Conservation (phyloP, 2,329 filamentous ascomycete species). For the Botrytis fabae region DNA sequence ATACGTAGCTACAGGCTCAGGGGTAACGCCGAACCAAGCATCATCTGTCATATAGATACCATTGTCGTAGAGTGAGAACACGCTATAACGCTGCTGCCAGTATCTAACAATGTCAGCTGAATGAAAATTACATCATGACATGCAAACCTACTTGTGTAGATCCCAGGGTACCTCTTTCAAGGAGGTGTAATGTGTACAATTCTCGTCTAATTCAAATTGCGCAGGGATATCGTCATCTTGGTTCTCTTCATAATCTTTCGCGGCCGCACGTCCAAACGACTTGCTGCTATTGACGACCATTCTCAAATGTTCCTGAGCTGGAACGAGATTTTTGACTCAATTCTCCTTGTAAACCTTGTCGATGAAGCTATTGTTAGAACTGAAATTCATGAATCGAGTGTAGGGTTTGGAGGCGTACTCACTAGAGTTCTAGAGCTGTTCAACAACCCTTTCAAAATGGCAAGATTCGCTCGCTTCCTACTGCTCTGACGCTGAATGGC, state of each 20-base stretch:
- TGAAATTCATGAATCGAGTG: neutral
- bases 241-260: neutral
- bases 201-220: constrained; percentile 52
- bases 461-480: neutral
- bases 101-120: constrained; percentile 58
- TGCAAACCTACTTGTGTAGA: constrained; percentile 70
- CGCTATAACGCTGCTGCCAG: constrained; percentile 82
- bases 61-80: constrained; percentile 85
- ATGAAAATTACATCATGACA: neutral
- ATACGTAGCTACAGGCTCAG: constrained; percentile 84
- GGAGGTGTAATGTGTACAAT: constrained; percentile 74
- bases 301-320: neutral
- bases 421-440: neutral
- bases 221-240: neutral
- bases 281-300: constrained; percentile 13
- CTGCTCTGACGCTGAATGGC: neutral
- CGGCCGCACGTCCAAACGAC: neutral
- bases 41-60: constrained; percentile 89
- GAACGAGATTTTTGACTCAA: neutral
- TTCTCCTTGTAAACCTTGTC: neutral
- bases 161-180: constrained; percentile 74
- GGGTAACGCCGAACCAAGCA: constrained; percentile 96
- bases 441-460: neutral
- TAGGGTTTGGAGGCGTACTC: neutral
- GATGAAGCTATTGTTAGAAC: neutral